Percentiles rank a stretch among this genome's conserved stretches.
Evolutionary conservation across 1,284 basidiomycete genomes (phyloP).

Genomic region (Phylloporus sp.): DNA sequence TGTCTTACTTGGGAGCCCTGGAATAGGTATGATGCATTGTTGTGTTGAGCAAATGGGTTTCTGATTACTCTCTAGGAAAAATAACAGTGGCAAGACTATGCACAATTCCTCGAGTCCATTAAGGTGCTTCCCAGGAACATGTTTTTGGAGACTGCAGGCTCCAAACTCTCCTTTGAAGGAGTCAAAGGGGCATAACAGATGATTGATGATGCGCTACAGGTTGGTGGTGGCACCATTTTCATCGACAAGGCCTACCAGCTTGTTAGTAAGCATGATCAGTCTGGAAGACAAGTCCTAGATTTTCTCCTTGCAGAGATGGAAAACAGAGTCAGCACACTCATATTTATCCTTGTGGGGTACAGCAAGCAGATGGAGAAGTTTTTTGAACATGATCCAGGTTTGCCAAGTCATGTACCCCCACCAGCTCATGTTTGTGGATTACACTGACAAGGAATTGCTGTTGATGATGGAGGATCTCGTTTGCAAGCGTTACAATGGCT

Average conservation of each 20-base stretch:
- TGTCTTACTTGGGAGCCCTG: constrained; percentile 62
- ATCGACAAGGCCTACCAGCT: constrained; percentile 74
- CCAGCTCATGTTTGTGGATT: constrained; percentile 62
- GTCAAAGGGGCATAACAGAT: constrained; percentile 53
- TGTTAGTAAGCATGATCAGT: constrained; percentile 46
- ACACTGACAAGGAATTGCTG: constrained; percentile 56
- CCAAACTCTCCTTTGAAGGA: constrained; percentile 59
- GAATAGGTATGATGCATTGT: constrained; percentile 50
- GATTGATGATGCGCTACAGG: constrained; percentile 50
- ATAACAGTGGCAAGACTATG: constrained; percentile 69
- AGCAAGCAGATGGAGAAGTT: constrained; percentile 73
- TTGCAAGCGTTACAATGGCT: constrained; percentile 47
- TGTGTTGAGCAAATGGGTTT: neutral
- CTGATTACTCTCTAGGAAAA: constrained; percentile 51
- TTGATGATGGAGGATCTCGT: constrained; percentile 55
- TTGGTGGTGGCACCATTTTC: constrained; percentile 66
- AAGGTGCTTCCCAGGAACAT: constrained; percentile 53
- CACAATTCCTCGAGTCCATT: constrained; percentile 59
- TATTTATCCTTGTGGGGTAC: constrained; percentile 73
- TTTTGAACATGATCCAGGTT: constrained; percentile 73
- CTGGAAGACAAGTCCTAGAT: constrained; percentile 61
- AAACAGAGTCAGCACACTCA: constrained; percentile 63
- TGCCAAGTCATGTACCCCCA: constrained; percentile 67
- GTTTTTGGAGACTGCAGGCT: constrained; percentile 66
- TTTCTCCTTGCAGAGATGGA: constrained; percentile 75